Conservation (phyloP, 352 stramenopile genomes). For the Globisporangium emineosum region DNA sequence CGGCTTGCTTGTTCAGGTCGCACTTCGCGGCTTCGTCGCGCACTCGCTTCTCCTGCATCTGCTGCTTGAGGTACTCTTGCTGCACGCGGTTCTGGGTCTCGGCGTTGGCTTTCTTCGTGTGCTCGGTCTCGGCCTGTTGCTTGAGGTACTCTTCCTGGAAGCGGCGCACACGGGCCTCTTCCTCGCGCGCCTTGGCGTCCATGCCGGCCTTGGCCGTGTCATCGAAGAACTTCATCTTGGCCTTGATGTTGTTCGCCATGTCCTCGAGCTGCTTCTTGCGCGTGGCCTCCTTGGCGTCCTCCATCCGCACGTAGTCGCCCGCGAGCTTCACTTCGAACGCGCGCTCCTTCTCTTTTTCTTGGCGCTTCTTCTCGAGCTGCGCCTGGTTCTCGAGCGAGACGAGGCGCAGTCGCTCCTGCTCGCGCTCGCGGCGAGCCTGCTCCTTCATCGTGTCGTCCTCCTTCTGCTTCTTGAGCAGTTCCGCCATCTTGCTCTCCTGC, state of each 20-base stretch:
- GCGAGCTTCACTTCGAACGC: constrained; percentile 66
- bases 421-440: constrained; percentile 39
- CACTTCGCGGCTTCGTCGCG: constrained; percentile 46
- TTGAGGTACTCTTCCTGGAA: constrained; percentile 68
- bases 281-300: constrained; percentile 62
- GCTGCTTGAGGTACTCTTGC: constrained; percentile 48
- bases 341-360: constrained; percentile 45
- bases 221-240: constrained; percentile 83
- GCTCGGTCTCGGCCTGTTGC: constrained; percentile 51
- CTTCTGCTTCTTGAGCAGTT: constrained; percentile 48
- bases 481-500: constrained; percentile 49
- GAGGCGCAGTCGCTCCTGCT: constrained; percentile 58
- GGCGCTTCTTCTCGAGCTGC: constrained; percentile 57
- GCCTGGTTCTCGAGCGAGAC: constrained; percentile 65
- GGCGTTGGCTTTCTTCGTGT: constrained; percentile 51
- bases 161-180: constrained; percentile 54
- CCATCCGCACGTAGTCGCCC: constrained; percentile 69
- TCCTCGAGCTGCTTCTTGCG: constrained; percentile 63
- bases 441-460: constrained; percentile 53
- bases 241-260: constrained; percentile 73
- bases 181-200: constrained; percentile 57
- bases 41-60: constrained; percentile 73
- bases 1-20: constrained; percentile 76
- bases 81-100: constrained; percentile 44
- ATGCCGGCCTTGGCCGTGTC: constrained; percentile 72